Base-by-base conservation (phyloP, 345 rosid genomes). In the Euphorbia peplus region DNA sequence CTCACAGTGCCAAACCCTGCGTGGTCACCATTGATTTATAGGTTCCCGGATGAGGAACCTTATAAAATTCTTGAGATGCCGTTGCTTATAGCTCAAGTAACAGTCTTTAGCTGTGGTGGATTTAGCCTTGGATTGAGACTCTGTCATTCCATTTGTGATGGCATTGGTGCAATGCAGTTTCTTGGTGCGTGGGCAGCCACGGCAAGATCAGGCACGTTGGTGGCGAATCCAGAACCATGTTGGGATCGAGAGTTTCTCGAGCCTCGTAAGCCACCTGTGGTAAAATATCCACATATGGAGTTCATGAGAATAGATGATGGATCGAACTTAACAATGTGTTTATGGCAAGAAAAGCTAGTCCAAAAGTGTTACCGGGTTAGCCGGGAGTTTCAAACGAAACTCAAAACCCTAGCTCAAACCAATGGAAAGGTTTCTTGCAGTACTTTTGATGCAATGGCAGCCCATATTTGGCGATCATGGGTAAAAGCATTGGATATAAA, bases 391-490 rank as follows among this genome's bases (percentile, higher is more conserved):
- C 96, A 88, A 59, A 66, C 77, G 69, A 76, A 69, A n/a, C 74
- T 91, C 19, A 93, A 91, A 75, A 30, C 70, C 62, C 63, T 78
- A 11, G 97, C 92, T 32, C 89, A 86, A 81, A 67, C 72, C 14
- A 41, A 41, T 18, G 77, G 79, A 19, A 44, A 64, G 0, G 73
- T 72, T 26, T 59, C 80, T 5, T 91, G 95, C 75, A 78, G 87
- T 15, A 81, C 89, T 6, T 93, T 93, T 59, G 97, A 93, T 73
- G 92, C 95, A 4, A 71, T 91, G 87, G 93, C 96, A 47, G 92
- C 98, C 70, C 97, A 91, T 72, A 71, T 93, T 48, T 93, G 98
- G 97, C 80, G 87, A 62, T 87, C 97, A 51, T 93, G 97, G 98
- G 97, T 91, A 63, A 89, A 79, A 78, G 92, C 97, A 48, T 83